These are phyloP conservation scores for Climacium dendroides DNA, from an alignment of 225 moss, liverwort and hornwort genomes.

Conservation along the genomic window DNA sequence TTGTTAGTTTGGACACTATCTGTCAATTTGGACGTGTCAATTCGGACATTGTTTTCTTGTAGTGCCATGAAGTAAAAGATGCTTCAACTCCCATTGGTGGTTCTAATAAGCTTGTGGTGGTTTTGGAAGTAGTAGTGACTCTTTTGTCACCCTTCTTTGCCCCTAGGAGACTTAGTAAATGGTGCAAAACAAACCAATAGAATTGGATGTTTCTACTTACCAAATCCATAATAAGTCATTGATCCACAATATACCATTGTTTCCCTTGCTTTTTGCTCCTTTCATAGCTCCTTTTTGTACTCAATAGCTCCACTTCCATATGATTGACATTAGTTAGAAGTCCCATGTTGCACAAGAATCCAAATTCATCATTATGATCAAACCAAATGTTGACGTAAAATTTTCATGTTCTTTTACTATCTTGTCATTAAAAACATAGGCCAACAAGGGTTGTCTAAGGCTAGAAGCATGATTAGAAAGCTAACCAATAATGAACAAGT, in stretches of 20 bases:
- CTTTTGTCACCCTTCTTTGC: not conserved
- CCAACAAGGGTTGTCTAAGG: too few species aligned
- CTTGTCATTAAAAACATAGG: not conserved
- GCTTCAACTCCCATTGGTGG: not conserved
- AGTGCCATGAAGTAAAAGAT: not conserved
- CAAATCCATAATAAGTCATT: not conserved
- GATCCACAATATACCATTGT: not conserved
- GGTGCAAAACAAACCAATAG: not conserved
- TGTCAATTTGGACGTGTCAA: too few species aligned
- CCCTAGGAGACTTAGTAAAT: not conserved
- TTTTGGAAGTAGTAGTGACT: not conserved
- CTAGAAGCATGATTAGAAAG: not conserved
- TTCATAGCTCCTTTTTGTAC: too few species aligned
- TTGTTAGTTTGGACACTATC: too few species aligned
- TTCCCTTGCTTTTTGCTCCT: not conserved
- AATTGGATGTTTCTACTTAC: not conserved
- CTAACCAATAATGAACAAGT: not conserved
- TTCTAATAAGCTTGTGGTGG: not conserved
- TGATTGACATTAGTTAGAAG: not conserved
- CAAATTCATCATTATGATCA: not conserved
- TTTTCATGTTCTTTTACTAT: not conserved
- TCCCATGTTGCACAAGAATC: not conserved
- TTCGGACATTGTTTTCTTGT: too few species aligned
- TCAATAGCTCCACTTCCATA: not conserved
- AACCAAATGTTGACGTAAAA: not conserved